Conservation (phyloP, 805 yeast species). For the Candida methanosorbosa region DNA sequence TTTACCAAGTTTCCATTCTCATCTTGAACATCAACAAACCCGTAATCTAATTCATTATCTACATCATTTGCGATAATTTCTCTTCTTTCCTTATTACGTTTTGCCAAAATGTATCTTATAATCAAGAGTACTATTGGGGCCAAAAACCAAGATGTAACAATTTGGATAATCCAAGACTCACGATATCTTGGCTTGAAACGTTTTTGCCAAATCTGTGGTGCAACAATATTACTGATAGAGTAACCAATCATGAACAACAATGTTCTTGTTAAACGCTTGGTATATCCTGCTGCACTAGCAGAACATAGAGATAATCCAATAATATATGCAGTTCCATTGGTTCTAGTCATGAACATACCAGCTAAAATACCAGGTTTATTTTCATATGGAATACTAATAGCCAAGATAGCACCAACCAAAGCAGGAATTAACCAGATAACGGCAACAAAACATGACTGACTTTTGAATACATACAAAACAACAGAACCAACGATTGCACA, state of each 20-base stretch:
- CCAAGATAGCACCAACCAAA: conserved; percentile 33
- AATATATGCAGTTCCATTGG: conserved; percentile 4
- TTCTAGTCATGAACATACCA: conserved; percentile 6
- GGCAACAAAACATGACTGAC: conserved; percentile 26
- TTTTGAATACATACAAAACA: conserved; percentile 23
- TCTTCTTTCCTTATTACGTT: conserved; percentile 35
- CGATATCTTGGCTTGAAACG: conserved; percentile 39
- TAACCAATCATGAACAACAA: conserved; percentile 39
- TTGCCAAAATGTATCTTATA: conserved; percentile 34
- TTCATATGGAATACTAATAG: conserved; percentile 30
- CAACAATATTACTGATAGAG: conserved; percentile 40
- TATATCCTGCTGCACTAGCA: conserved; percentile 34
- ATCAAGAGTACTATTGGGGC: conserved; percentile 36
- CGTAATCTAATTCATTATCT: conserved; percentile 7
- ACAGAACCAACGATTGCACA: conserved; percentile 30
- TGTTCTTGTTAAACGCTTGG: conserved; percentile 42
- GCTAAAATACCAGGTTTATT: conserved; percentile 35
- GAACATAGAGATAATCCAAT: conserved; percentile 16
- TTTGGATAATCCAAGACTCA: conserved; percentile 49
- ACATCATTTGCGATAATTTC: conserved; percentile 9
- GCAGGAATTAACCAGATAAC: conserved; percentile 33
- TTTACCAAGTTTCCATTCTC: conserved; percentile 20
- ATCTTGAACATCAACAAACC: conserved; percentile 14
- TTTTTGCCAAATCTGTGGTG: conserved; percentile 48
- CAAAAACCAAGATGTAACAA: conserved; percentile 37